A percentile compares a stretch with the other conserved stretches of the same genome.
Evolutionary conservation across 345 rosid genomes (phyloP).

Genomic region (Salix koriyanagi): DNA sequence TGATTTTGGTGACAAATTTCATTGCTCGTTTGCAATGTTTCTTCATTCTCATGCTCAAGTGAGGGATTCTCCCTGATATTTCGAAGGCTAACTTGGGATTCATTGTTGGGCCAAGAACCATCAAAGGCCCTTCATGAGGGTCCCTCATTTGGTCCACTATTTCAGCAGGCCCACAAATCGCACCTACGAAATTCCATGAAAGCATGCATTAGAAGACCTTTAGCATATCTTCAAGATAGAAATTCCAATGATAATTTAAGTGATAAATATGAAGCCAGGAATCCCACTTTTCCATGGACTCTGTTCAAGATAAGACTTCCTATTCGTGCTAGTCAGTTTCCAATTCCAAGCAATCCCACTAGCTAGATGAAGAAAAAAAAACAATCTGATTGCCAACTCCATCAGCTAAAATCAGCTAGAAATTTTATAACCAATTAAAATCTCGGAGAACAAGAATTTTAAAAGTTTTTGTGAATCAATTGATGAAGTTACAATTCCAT

Average conservation of each 20-base stretch:
- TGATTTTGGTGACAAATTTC: slow-evolving; percentile 63
- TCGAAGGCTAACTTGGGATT: slow-evolving; percentile 91
- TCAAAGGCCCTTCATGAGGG: slow-evolving; percentile 73
- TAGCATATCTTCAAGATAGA: background rate
- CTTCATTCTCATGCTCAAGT: slow-evolving; percentile 74
- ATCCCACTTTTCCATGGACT: background rate
- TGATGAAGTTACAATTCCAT: background rate
- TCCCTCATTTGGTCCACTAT: slow-evolving; percentile 94
- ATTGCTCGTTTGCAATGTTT: slow-evolving; percentile 77
- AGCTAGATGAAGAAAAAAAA: background rate
- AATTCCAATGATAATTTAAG: background rate
- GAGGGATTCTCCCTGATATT: slow-evolving; percentile 81
- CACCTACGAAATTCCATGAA: slow-evolving; percentile 41
- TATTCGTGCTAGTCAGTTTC: background rate
- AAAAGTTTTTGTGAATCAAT: background rate
- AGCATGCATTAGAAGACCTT: background rate
- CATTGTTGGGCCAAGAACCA: slow-evolving; percentile 98
- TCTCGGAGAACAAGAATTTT: background rate
- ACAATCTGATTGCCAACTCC: background rate
- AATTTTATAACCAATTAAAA: background rate
- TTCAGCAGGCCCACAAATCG: slow-evolving; percentile 84
- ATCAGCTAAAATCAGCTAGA: background rate
- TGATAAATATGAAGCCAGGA: background rate
- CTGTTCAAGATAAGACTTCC: background rate
- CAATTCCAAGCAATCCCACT: background rate